A percentile compares a stretch with the other conserved stretches of the same genome.
These are phyloP conservation scores for Carnegiea gigantea DNA, from an alignment of 179 eudicot genomes.

Conservation along the genomic window DNA sequence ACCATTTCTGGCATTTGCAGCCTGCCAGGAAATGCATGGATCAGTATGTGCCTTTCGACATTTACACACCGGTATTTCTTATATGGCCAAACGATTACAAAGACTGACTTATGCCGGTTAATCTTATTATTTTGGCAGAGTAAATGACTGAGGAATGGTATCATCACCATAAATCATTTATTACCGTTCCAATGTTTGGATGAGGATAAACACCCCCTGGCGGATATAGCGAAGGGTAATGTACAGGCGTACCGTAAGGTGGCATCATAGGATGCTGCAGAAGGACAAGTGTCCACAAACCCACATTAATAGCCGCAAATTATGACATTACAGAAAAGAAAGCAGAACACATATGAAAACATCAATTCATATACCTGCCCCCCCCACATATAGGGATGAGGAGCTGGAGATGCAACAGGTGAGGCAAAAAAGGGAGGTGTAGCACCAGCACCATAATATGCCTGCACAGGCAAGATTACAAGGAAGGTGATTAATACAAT, in stretches of 20 bases:
- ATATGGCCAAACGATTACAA: background rate
- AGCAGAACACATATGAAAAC: background rate
- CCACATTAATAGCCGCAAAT: background rate
- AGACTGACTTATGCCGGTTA: background rate
- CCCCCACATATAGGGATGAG: conserved; percentile 95
- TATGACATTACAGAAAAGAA: background rate
- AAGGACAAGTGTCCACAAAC: conserved; percentile 17
- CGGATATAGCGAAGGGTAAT: conserved; percentile 82
- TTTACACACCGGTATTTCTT: background rate
- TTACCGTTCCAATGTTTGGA: conserved; percentile 77
- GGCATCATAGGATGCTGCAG: conserved; percentile 81
- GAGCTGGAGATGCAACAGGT: conserved; percentile 71
- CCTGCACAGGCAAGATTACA: conserved; percentile 43
- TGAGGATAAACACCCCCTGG: conserved; percentile 77
- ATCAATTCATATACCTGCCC: conserved; percentile 55
- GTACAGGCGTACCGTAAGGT: conserved; percentile 88
- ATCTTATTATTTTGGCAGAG: background rate
- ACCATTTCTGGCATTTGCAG: conserved; percentile 41
- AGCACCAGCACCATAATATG: conserved; percentile 77
- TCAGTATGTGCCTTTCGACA: conserved; percentile 4
- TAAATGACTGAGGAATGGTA: background rate
- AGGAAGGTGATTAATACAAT: background rate
- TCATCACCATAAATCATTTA: conserved; percentile 1
- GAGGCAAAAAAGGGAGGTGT: conserved; percentile 80
- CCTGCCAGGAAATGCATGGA: conserved; percentile 34